A percentile compares a stretch with the other conserved stretches of the same genome.
Conservation (phyloP, 2,329 filamentous ascomycete species). For the Diaporthe aspalathi region DNA sequence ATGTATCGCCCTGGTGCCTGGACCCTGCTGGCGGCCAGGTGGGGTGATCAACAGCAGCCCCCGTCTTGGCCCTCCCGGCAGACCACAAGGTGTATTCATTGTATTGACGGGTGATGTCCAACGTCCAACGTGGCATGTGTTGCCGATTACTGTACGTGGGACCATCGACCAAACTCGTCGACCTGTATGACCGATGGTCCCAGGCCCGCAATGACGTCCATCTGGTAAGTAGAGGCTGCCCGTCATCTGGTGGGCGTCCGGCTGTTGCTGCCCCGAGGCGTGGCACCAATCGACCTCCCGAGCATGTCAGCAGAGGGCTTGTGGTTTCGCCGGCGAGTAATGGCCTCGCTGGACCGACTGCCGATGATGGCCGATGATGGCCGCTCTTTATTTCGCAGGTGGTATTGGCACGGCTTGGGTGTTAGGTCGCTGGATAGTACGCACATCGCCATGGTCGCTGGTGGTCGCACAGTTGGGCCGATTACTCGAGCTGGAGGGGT, state of each 20-base stretch:
- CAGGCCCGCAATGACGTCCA: constrained; percentile 7
- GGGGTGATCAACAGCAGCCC: constrained; percentile 26
- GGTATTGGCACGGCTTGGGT: neutral
- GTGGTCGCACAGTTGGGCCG: neutral
- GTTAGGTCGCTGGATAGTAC: neutral
- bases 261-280: neutral
- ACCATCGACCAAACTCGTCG: neutral
- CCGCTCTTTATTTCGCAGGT: neutral
- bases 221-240: neutral
- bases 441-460: neutral
- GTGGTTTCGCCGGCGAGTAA: constrained; percentile 5
- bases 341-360: neutral
- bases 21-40: constrained; percentile 22
- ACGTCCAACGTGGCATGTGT: neutral
- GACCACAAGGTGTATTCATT: neutral
- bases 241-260: neutral
- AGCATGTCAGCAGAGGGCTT: neutral
- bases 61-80: constrained; percentile 12
- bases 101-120: neutral
- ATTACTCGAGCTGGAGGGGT: neutral
- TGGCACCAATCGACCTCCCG: constrained; percentile 22
- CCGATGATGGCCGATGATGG: constrained; percentile 21
- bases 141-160: neutral
- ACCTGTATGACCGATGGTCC: neutral
- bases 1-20: constrained; percentile 21